Evolutionary conservation across 179 eudicot species (phyloP).

Genomic region (Monotropa hypopitys): DNA sequence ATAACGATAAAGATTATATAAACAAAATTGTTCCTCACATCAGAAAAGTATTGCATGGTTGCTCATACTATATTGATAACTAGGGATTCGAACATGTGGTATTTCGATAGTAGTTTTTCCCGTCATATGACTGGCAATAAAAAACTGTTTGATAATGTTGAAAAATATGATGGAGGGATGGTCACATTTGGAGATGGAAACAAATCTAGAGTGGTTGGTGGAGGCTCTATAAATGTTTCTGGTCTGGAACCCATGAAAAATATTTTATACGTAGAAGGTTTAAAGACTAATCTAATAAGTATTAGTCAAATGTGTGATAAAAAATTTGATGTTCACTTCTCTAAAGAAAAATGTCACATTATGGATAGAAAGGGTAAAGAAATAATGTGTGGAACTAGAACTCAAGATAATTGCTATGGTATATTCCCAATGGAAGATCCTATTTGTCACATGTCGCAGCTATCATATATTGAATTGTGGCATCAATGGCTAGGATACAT

Average conservation of each 20-base stretch:
- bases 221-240: too few relatives aligned
- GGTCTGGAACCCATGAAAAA: neutral
- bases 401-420: neutral
- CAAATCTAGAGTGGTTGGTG: neutral
- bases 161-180: neutral
- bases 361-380: neutral
- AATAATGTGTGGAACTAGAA: neutral
- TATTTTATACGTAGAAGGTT: neutral
- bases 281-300: neutral
- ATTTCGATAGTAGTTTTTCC: neutral
- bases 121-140: neutral
- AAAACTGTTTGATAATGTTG: neutral
- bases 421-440: neutral
- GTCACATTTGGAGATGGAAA: neutral
- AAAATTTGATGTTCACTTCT: neutral
- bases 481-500: neutral
- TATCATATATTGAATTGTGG: neutral
- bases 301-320: neutral
- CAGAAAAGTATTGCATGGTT: neutral
- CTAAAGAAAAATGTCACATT: neutral
- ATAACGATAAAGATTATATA: neutral
- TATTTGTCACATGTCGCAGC: neutral
- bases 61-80: neutral
- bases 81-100: neutral
- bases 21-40: neutral